Conservation (phyloP, 164 flowering plant genomes). For the Piper longum region DNA sequence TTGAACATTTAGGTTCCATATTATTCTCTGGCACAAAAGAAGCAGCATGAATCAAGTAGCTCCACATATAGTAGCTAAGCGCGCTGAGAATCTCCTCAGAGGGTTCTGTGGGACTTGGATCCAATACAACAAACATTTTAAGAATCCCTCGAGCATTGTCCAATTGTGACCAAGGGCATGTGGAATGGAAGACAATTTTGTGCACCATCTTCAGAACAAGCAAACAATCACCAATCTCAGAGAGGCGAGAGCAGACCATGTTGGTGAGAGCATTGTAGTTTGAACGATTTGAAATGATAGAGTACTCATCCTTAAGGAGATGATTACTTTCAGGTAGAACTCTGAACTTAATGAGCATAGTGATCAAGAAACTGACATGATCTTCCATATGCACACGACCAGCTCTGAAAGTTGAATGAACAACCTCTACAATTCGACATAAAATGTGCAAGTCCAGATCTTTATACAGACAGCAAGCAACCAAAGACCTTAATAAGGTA, state of each 20-base stretch:
- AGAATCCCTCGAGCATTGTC: constrained; percentile 63
- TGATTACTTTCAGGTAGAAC: constrained; percentile 15
- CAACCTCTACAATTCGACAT: constrained; percentile 53
- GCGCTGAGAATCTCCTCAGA: constrained; percentile 30
- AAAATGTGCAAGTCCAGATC: constrained; percentile 44
- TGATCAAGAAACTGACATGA: constrained; percentile 55
- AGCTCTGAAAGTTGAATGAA: constrained; percentile 55
- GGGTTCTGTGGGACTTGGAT: constrained; percentile 40
- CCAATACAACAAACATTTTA: constrained; percentile 34
- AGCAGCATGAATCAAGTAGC: constrained; percentile 43
- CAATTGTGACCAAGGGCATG: constrained; percentile 33
- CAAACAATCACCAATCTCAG: constrained; percentile 53
- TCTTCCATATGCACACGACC: constrained; percentile 55
- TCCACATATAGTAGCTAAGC: constrained; percentile 32
- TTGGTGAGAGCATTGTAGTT: constrained; percentile 33
- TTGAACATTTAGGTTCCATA: constrained; percentile 8
- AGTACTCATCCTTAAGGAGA: neutral
- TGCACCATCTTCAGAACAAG: constrained; percentile 51
- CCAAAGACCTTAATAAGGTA: constrained; percentile 42
- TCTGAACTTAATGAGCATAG: constrained; percentile 43
- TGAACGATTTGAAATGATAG: constrained; percentile 15
- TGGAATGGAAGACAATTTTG: constrained; percentile 24
- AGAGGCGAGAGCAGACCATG: constrained; percentile 41
- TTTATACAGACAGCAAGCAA: constrained; percentile 49
- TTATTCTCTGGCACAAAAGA: constrained; percentile 24